A percentile compares a stretch with the other conserved stretches of the same genome.
Conservation (phyloP, 1,284 basidiomycete genomes). For the Coniophora puteana region DNA sequence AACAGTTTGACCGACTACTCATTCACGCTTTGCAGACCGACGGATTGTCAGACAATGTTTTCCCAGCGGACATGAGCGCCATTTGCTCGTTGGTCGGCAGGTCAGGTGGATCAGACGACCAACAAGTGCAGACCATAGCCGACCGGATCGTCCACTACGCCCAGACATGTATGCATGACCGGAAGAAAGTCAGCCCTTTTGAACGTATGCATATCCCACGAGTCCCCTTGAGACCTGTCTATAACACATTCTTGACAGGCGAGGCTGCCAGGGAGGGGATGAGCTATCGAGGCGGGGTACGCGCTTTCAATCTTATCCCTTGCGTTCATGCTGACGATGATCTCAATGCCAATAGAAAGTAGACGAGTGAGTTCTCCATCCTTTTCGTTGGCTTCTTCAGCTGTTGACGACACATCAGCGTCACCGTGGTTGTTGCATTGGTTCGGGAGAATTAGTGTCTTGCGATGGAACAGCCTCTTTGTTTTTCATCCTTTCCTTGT, state of each 20-base stretch:
- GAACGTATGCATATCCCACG: constrained; percentile 43
- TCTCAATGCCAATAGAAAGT: constrained; percentile 41
- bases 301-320: constrained; percentile 24
- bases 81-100: constrained; percentile 65
- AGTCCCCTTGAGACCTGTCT: constrained; percentile 3
- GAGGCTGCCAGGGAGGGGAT: constrained; percentile 61
- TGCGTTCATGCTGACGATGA: constrained; percentile 6
- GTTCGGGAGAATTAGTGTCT: constrained; percentile 42
- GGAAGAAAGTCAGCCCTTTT: constrained; percentile 63
- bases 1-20: constrained; percentile 1
- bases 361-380: constrained; percentile 50
- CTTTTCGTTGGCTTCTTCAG: constrained; percentile 19
- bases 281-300: constrained; percentile 67
- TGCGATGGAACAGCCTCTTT: constrained; percentile 8
- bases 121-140: constrained; percentile 66
- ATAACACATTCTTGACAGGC: constrained; percentile 30
- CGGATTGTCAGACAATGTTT: constrained; percentile 86
- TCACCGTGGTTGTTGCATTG: constrained; percentile 43
- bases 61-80: constrained; percentile 62
- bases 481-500: background rate
- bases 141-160: constrained; percentile 71
- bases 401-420: constrained; percentile 24
- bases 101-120: constrained; percentile 49
- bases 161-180: constrained; percentile 62
- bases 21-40: constrained; percentile 59